Evolutionary conservation across 257 asterid genomes (phyloP).

Genomic region (Forsythia viridissima): DNA sequence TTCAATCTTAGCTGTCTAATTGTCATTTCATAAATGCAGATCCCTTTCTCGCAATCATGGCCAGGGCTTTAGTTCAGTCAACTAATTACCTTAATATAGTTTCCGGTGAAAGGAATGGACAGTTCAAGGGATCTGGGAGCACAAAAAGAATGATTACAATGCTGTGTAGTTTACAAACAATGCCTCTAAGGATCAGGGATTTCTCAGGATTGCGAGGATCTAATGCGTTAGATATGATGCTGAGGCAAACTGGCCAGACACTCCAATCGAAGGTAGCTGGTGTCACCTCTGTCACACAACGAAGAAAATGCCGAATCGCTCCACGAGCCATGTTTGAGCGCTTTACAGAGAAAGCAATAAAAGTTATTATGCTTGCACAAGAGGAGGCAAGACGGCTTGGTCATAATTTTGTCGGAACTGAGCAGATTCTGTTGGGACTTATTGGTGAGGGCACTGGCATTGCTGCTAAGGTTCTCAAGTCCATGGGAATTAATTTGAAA

Average conservation of each 20-base stretch:
- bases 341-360: slow-evolving; percentile 93
- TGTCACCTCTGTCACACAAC: slow-evolving; percentile 41
- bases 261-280: slow-evolving; percentile 71
- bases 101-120: slow-evolving; percentile 28
- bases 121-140: slow-evolving; percentile 33
- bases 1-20: background rate
- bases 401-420: slow-evolving; percentile 95
- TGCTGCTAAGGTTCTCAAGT: slow-evolving; percentile 97
- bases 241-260: slow-evolving; percentile 41
- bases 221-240: slow-evolving; percentile 64
- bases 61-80: slow-evolving; percentile 38
- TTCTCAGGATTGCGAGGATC: slow-evolving; percentile 79
- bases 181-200: slow-evolving; percentile 32
- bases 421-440: slow-evolving; percentile 91
- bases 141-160: slow-evolving; percentile 28
- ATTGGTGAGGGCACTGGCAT: slow-evolving; percentile 99
- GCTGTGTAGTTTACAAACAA: slow-evolving; percentile 28
- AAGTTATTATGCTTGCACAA: slow-evolving; percentile 97
- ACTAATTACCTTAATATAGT: slow-evolving; percentile 32
- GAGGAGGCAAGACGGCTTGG: slow-evolving; percentile 99
- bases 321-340: slow-evolving; percentile 98
- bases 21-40: slow-evolving; percentile 24
- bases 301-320: slow-evolving; percentile 44
- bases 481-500: slow-evolving; percentile 95
- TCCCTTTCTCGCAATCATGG: slow-evolving; percentile 29